These are phyloP conservation scores for Dujonia santamariae DNA, from an alignment of 1,139 yeast genomes.

Conservation along the genomic window DNA sequence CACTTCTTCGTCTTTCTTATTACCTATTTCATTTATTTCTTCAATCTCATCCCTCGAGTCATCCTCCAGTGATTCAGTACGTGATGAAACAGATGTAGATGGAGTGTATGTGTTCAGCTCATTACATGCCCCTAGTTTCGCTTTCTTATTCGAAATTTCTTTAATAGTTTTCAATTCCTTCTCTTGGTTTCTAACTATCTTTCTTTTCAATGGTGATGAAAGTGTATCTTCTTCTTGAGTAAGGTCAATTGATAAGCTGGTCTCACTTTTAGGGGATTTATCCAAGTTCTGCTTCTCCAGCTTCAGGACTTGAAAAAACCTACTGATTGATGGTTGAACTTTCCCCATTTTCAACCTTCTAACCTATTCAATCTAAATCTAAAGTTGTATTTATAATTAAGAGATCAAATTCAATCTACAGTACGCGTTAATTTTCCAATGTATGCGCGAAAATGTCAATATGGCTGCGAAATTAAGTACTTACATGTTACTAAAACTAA, in stretches of 20 bases:
- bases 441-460: too few species aligned
- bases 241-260: slow-evolving; percentile 1
- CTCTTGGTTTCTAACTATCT: neutral
- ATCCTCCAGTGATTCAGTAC: neutral
- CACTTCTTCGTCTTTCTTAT: neutral
- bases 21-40: neutral
- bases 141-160: neutral
- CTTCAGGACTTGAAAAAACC: slow-evolving; percentile 18
- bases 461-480: too few species aligned
- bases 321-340: slow-evolving; percentile 28
- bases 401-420: too few species aligned
- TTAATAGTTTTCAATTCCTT: neutral
- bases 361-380: too few species aligned
- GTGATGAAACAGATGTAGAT: too few species aligned
- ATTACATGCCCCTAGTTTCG: too few species aligned
- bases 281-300: slow-evolving; percentile 1
- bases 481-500: too few species aligned
- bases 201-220: slow-evolving; percentile 1
- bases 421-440: too few species aligned
- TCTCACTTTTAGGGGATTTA: slow-evolving; percentile 1
- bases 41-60: neutral
- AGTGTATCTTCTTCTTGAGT: slow-evolving; percentile 4
- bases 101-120: too few species aligned
- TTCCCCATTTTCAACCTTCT: too few species aligned
- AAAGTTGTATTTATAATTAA: too few species aligned